Evolutionary conservation across 2,329 filamentous ascomycete genomes (phyloP).

Genomic region (Aureobasidium sp.): DNA sequence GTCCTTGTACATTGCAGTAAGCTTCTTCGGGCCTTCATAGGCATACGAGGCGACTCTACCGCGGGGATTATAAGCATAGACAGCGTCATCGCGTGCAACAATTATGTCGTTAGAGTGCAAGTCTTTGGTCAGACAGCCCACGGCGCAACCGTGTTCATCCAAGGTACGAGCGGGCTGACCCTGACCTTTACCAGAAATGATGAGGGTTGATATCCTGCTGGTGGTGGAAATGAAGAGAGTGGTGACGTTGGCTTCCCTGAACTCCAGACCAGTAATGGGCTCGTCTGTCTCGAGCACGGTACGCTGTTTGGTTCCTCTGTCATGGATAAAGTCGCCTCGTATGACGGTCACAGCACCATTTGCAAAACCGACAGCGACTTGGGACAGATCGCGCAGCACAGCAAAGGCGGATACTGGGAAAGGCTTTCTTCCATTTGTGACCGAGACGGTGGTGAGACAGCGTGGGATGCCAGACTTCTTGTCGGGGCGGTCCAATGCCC

Average conservation of each 20-base stretch:
- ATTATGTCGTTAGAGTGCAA: slow-evolving; percentile 74
- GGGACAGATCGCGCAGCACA: slow-evolving; percentile 78
- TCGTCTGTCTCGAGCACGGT: slow-evolving; percentile 96
- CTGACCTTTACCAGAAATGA: slow-evolving; percentile 82
- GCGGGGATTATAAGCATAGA: slow-evolving; percentile 85
- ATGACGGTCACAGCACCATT: slow-evolving; percentile 93
- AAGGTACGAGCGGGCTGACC: slow-evolving; percentile 81
- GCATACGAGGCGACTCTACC: slow-evolving; percentile 82
- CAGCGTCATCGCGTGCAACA: slow-evolving; percentile 88
- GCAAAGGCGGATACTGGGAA: slow-evolving; percentile 95
- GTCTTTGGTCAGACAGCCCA: slow-evolving; percentile 93
- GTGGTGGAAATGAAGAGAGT: slow-evolving; percentile 91
- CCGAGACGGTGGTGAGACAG: slow-evolving; percentile 75
- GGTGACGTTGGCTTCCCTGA: slow-evolving; percentile 57
- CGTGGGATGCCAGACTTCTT: slow-evolving; percentile 89
- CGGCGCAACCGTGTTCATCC: slow-evolving; percentile 81
- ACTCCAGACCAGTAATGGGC: slow-evolving; percentile 85
- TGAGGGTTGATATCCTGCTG: slow-evolving; percentile 74
- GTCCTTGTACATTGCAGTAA: slow-evolving; percentile 70
- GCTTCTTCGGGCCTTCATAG: slow-evolving; percentile 84
- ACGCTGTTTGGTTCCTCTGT: slow-evolving; percentile 86
- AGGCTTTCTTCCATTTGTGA: slow-evolving; percentile 84
- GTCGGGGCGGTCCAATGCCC: slow-evolving; percentile 87
- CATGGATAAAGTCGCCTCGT: slow-evolving; percentile 88
- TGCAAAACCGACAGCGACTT: slow-evolving; percentile 90